These are phyloP conservation scores for Trichoderma sp. DNA, from an alignment of 2,329 filamentous ascomycete genomes.

Conservation along the genomic window DNA sequence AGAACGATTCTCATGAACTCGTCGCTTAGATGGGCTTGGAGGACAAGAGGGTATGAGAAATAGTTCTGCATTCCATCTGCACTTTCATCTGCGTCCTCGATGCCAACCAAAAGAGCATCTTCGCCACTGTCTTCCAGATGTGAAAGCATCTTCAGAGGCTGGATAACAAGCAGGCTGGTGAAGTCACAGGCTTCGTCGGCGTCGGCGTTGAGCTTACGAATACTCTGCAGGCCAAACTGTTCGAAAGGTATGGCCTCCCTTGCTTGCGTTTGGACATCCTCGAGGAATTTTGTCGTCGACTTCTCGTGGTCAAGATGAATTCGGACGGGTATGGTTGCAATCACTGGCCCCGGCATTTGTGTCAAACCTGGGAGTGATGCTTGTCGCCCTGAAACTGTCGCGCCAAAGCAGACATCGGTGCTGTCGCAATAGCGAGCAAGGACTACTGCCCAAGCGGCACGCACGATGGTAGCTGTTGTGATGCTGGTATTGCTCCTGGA, in stretches of 20 bases:
- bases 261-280: background rate
- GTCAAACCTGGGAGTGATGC: background rate
- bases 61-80: slow-evolving; percentile 23
- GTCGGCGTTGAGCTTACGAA: background rate
- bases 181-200: slow-evolving; percentile 1
- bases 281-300: background rate
- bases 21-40: slow-evolving; percentile 5
- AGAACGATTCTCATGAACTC: slow-evolving; percentile 5
- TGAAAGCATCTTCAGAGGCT: slow-evolving; percentile 4
- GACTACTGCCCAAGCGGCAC: slow-evolving; percentile 8
- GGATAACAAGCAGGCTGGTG: background rate
- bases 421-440: slow-evolving; percentile 2
- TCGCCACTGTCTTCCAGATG: background rate
- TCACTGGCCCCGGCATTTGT: slow-evolving; percentile 5
- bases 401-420: slow-evolving; percentile 5
- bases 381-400: background rate
- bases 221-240: slow-evolving; percentile 3
- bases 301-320: background rate
- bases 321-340: background rate
- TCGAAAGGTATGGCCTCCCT: background rate
- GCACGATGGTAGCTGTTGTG: background rate
- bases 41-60: slow-evolving; percentile 16
- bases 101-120: background rate
- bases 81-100: background rate
- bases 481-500: background rate